Evolutionary conservation across 2,329 filamentous ascomycete species (phyloP).

Genomic region (Alternaria ventricosa): DNA sequence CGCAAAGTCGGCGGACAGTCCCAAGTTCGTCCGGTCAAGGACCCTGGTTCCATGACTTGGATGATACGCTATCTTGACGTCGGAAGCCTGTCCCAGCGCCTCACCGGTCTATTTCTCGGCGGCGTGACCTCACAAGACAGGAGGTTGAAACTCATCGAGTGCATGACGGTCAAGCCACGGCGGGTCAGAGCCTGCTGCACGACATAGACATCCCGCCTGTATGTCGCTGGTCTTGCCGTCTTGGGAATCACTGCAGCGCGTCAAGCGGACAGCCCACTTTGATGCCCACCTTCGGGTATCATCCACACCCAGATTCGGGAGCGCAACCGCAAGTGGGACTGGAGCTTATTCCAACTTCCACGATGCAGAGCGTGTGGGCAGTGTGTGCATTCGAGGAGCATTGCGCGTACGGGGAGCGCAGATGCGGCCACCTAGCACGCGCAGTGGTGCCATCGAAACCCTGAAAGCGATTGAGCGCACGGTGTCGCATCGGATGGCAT

Average conservation of each 20-base stretch:
- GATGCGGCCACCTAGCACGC: background rate
- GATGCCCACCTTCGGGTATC: constrained; percentile 28
- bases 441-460: constrained; percentile 5
- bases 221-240: constrained; percentile 32
- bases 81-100: constrained; percentile 13
- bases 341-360: constrained; percentile 42
- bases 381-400: background rate
- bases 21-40: constrained; percentile 4
- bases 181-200: constrained; percentile 27
- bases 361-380: background rate
- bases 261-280: constrained; percentile 31
- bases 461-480: constrained; percentile 1
- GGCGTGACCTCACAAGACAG: constrained; percentile 15
- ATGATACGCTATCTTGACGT: constrained; percentile 2
- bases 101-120: constrained; percentile 8
- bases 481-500: background rate
- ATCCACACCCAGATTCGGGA: constrained; percentile 31
- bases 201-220: constrained; percentile 27
- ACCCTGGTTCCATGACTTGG: background rate
- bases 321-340: constrained; percentile 39
- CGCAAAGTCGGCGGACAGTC: constrained; percentile 1
- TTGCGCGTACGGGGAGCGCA: background rate
- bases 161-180: constrained; percentile 18
- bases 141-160: constrained; percentile 22
- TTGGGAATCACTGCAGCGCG: constrained; percentile 23